Base-by-base conservation (phyloP, 208 protist genomes). In the Trypanosoma vivax region DNA sequence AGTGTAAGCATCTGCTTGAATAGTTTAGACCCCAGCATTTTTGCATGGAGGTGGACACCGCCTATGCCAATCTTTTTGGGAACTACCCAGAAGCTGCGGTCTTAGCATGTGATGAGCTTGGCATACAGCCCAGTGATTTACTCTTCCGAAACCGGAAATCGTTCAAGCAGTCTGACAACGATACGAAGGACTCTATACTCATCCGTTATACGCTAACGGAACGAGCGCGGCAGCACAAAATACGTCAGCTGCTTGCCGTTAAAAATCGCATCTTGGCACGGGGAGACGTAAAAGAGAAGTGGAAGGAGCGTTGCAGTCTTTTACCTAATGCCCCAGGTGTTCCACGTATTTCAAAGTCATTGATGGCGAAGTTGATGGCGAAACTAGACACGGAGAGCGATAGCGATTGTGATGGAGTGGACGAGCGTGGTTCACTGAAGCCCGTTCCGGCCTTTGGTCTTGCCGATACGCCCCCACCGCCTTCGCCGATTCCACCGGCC, bases 181-280 rank as follows among this genome's bases (percentile, higher is more conserved):
- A 54, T 24, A 33, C 13, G 7, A 28, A 19, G 1, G 18, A 30
- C 5, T 19, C 43, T n/a, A 42, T 75, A 30, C 59, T 76, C 16
- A 54, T 76, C 31, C 70, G 70, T 2, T 76, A 76, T 30, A 76
- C 62, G 7, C 42, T 76, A 41, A 49, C 23, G 9, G 70, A 76
- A 37, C 63, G 70, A 14, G 25, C 40, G 11, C 55, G 70, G 5
- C 70, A 76, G 29, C 53, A 54, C 29, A 72, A 64, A 24, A 58
- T 76, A n/a, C 70, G 63, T 2, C 53, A 64, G 27, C 24, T 72
- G 4, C 24, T 71, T 13, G 58, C 43, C 0, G 40, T 69, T 42
- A 70, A 69, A 24, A 70, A 61, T 49, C 37, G 43, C 5, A 14
- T 76, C 37, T 50, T 76, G 7, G 16, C 23, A 2, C 50, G 55